These are phyloP conservation scores for Hydnum rufescens DNA, from an alignment of 768 basidiomycete species.

Conservation along the genomic window DNA sequence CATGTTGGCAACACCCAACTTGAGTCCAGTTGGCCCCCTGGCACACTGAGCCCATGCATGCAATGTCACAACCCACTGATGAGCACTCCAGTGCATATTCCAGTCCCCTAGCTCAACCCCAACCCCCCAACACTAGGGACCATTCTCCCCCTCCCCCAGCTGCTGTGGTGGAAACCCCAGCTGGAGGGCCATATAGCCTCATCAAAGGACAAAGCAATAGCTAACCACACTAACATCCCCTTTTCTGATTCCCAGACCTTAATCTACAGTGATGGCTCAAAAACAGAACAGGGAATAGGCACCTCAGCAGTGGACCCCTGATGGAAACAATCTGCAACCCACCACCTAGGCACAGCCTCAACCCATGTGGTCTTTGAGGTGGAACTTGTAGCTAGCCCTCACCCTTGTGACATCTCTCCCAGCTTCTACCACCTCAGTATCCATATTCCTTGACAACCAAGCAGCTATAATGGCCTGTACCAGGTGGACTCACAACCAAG, in stretches of 20 bases:
- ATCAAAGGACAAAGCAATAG: neutral
- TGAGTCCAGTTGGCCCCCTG: neutral
- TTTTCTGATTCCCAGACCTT: neutral
- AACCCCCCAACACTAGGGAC: slow-evolving; percentile 1
- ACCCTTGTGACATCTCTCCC: neutral
- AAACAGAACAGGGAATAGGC: slow-evolving; percentile 1
- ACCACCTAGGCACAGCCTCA: neutral
- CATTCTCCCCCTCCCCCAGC: neutral
- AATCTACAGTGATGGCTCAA: slow-evolving; percentile 9
- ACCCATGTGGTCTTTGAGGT: slow-evolving; percentile 4
- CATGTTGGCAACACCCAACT: neutral
- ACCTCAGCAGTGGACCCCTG: neutral
- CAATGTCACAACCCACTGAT: slow-evolving; percentile 1
- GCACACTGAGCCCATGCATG: neutral
- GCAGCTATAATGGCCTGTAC: slow-evolving; percentile 4
- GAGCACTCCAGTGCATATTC: neutral
- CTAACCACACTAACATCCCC: neutral
- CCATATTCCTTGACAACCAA: slow-evolving; percentile 7
- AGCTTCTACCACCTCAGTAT: neutral
- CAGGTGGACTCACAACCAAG: too few species aligned
- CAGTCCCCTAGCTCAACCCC: neutral
- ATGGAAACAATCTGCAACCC: neutral
- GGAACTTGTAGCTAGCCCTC: slow-evolving; percentile 4
- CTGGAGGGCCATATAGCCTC: neutral
- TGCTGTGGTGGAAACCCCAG: neutral